Evolutionary conservation across 306 rosid species (phyloP), one percentile per base, ranked within the genome.

Genomic region (Cucumis cinereus): DNA sequence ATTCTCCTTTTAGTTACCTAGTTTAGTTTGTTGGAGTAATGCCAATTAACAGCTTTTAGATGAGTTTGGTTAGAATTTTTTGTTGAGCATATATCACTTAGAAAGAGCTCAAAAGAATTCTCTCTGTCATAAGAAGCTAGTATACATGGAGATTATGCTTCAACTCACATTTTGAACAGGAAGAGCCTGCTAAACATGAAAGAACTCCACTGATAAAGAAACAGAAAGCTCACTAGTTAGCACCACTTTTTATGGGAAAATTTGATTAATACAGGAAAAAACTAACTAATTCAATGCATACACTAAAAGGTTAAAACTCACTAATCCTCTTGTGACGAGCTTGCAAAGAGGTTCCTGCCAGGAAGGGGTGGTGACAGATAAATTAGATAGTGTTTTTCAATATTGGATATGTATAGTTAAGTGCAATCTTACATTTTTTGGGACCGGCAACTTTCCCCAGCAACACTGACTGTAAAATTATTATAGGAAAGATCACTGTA

Each of bases 401-500:
- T 11, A 54, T 17, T 12, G 12, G 54, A 26, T 83, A 54, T 85
- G 77, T 23, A 49, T 43, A 68, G 73, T 28, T 2, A 59, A 14
- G 54, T 33, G 60, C 24, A 57, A 74, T 75, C 96, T 89, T 86
- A 91, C 96, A 86, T 76, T 11, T 28, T 77, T 57, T 71, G 71
- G n/a, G 79, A 63, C 60, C 78, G 76, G 81, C 96, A 91, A 56
- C 82, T 72, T 79, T 73, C 58, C 19, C 59, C 83, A 67, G 33
- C 84, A 49, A 88, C 77, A 28, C 55, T 76, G 1, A 66, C 43
- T 69, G 77, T 83, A 75, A 90, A 74, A 50, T 84, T 80, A 79
- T 90, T 90, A 45, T 81, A 85, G n/a, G 91, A 85, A 61, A 89
- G 80, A 67, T 86, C 90, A 10, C 87, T 88, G 82, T 17, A n/a